Evolutionary conservation across 2,329 filamentous ascomycete genomes (phyloP).

Genomic region (Lasiodiplodia theobromae): DNA sequence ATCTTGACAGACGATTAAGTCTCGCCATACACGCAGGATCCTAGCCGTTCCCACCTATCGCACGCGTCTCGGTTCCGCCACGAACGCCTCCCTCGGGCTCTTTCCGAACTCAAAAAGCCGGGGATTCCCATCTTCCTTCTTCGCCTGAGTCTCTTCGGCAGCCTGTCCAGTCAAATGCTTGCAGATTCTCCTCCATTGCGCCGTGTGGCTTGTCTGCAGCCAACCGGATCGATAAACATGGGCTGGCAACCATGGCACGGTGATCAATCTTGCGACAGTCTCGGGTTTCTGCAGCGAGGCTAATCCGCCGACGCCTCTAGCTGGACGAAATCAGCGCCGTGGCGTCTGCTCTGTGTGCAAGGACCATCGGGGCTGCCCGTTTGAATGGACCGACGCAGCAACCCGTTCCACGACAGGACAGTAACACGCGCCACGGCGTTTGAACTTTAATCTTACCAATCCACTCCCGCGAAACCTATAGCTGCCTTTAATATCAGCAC

Average conservation of each 20-base stretch:
- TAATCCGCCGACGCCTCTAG: not conserved
- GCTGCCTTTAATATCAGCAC: not conserved
- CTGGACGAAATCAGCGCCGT: not conserved
- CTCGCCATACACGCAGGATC: not conserved
- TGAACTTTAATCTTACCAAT: conserved; percentile 7
- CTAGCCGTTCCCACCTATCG: too few relatives aligned
- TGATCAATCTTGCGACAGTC: conserved; percentile 9
- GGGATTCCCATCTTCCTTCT: not conserved
- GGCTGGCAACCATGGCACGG: not conserved
- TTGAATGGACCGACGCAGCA: not conserved
- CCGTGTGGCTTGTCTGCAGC: not conserved
- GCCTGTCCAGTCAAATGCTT: not conserved
- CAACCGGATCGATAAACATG: not conserved
- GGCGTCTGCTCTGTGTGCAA: not conserved
- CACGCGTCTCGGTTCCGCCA: too few relatives aligned
- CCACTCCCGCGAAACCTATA: not conserved
- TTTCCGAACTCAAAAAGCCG: not conserved
- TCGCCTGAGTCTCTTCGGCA: not conserved
- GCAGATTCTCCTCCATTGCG: not conserved
- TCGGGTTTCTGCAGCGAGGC: conserved; percentile 8
- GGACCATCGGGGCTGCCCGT: not conserved
- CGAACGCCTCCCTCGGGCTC: too few relatives aligned
- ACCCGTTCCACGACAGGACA: not conserved
- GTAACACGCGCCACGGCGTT: not conserved
- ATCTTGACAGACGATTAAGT: not conserved